phyloP scores from a whole-genome alignment of 2,329 filamentous ascomycete species.

The Microsporum audouinii region DNA sequence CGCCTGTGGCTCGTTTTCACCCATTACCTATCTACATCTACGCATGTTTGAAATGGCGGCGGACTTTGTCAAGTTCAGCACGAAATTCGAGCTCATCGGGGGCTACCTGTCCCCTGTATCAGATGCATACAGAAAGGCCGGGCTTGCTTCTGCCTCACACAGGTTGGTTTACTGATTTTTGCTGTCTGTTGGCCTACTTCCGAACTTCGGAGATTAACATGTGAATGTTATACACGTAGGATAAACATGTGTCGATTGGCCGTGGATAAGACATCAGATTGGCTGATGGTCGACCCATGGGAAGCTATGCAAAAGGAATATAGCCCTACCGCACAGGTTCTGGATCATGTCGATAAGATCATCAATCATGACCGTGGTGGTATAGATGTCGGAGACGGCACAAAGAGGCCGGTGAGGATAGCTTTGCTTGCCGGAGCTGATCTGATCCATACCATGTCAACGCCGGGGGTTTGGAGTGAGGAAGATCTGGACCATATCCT shows the following conservation, averaged over 20 bases:
- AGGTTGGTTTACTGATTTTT: constrained; percentile 32
- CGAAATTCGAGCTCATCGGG: constrained; percentile 72
- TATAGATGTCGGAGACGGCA: constrained; percentile 55
- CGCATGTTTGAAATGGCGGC: constrained; percentile 83
- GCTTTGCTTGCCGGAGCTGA: constrained; percentile 71
- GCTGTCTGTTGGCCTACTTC: neutral
- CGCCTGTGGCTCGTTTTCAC: constrained; percentile 54
- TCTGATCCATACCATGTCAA: constrained; percentile 63
- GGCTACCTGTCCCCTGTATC: constrained; percentile 74
- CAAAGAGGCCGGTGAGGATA: constrained; percentile 57
- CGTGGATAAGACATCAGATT: constrained; percentile 57
- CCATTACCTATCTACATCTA: constrained; percentile 57
- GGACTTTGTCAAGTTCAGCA: constrained; percentile 65
- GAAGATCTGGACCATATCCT: constrained; percentile 82
- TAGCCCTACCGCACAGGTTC: constrained; percentile 74
- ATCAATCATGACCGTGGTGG: constrained; percentile 71
- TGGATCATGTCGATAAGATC: constrained; percentile 85
- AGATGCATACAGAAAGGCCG: constrained; percentile 67
- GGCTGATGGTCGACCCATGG: constrained; percentile 81
- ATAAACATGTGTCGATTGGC: constrained; percentile 81
- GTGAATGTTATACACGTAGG: constrained; percentile 24
- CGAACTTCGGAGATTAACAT: neutral
- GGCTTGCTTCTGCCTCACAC: constrained; percentile 61
- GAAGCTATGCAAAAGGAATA: constrained; percentile 79
- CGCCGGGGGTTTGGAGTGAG: constrained; percentile 63